Evolutionary conservation across 352 stramenopile genomes (phyloP), one percentile per base, ranked within the genome.

Genomic region (Pythium guiyangense): DNA sequence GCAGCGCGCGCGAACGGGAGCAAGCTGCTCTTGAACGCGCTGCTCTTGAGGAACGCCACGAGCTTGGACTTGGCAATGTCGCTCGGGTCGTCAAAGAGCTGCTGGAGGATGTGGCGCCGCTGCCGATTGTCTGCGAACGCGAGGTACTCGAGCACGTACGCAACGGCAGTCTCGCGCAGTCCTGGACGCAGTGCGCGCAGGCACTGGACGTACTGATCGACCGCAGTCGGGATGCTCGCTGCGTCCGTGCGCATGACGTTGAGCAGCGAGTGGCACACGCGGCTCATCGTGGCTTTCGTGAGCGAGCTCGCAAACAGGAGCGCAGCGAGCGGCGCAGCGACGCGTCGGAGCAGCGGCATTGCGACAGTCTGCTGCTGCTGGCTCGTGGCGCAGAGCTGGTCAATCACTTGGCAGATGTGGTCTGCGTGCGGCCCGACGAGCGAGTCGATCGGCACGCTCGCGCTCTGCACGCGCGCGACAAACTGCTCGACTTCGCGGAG

Each of bases 11-110:
- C 43, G 20, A 63, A 52, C 44, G 57, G 50, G 17, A 85, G 49
- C 34, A 77, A 55, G 17, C 68, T 67, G 15, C 58, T 69, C 40
- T 86, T 87, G 64, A 87, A 90, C 18, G 81, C 65, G 9, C 69
- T 51, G 50, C 76, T 91, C 57, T 91, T 93, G 35, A 93, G 60
- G 61, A 86, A 89, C 26, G 77, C 60, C 4, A 79, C 57, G 31
- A 94, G 61, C 40, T 91, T 94, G 43, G 64, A 78, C 61, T 88
- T 90, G n/a, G 79, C 79, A 17, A 88, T 71, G 47, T 92, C 81
- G 48, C 84, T 90, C 17, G 76, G 51, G 46, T 94, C 81, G 48
- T 90, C 68, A 42, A 91, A 91, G 26, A 94, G 63, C 37, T 75
- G 64, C 47, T 82, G 69, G 49, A 94, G 52, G 20, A 94, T 80